phyloP scores from a whole-genome alignment of 2,329 filamentous ascomycete species.

The Amphichorda felina region DNA sequence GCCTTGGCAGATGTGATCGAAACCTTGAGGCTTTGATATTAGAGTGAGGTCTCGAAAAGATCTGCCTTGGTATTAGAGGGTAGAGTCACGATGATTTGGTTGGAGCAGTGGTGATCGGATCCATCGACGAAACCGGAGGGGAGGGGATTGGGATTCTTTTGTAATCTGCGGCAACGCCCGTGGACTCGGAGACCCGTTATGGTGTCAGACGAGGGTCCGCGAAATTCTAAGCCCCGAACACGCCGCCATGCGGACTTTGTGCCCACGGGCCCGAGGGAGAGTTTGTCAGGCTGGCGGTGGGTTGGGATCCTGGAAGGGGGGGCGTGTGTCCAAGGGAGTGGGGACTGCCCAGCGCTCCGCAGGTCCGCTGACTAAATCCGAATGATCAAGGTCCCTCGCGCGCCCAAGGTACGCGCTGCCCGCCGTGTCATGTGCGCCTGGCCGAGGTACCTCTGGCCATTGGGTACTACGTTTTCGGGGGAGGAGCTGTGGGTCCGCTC shows the following conservation, averaged over 20 bases:
- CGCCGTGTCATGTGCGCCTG: neutral
- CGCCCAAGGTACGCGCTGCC: neutral
- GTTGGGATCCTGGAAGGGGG: neutral
- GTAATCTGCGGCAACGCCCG: neutral
- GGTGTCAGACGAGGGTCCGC: too few relatives aligned
- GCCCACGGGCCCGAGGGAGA: conserved; percentile 15
- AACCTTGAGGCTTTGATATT: conserved; percentile 2
- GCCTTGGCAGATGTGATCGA: neutral
- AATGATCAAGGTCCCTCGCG: neutral
- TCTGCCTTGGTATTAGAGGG: too few relatives aligned
- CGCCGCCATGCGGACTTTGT: conserved; percentile 19
- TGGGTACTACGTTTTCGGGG: neutral
- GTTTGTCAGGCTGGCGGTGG: conserved; percentile 1
- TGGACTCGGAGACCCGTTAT: neutral
- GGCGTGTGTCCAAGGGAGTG: neutral
- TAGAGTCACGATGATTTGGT: too few relatives aligned
- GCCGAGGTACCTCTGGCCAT: neutral
- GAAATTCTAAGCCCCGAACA: conserved; percentile 2
- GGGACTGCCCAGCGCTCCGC: neutral
- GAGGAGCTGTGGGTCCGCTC: too few relatives aligned
- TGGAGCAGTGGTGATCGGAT: too few relatives aligned
- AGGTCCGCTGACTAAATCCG: conserved; percentile 11
- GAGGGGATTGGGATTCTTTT: conserved; percentile 10
- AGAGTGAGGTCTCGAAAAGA: neutral
- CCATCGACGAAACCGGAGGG: too few relatives aligned